Percentiles rank a stretch among this genome's conserved stretches.
These are phyloP conservation scores for Fusarium devonianum DNA, from an alignment of 2,329 filamentous ascomycete genomes.

Conservation along the genomic window DNA sequence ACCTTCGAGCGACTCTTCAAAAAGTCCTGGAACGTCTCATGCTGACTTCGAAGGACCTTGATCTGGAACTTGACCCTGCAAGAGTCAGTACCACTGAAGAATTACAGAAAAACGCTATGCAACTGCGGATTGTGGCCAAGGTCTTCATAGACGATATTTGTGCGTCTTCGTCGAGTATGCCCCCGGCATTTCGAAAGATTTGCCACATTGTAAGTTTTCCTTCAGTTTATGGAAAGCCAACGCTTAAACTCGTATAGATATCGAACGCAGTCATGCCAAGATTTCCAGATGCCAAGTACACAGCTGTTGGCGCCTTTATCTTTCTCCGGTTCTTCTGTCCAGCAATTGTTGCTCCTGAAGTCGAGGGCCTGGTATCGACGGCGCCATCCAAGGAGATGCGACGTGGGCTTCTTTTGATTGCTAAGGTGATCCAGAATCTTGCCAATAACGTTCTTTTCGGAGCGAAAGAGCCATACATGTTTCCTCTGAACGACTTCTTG, in stretches of 20 bases:
- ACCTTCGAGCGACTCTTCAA: constrained; percentile 69
- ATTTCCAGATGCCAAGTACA: constrained; percentile 75
- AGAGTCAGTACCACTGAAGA: constrained; percentile 67
- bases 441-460: constrained; percentile 77
- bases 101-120: constrained; percentile 69
- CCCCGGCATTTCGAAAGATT: constrained; percentile 69
- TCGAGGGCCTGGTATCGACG: constrained; percentile 67
- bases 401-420: constrained; percentile 71
- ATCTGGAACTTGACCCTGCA: constrained; percentile 72
- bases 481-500: constrained; percentile 72
- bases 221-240: not conserved
- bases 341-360: constrained; percentile 74
- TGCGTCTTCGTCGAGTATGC: constrained; percentile 67
- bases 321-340: constrained; percentile 77
- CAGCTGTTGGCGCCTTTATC: constrained; percentile 74
- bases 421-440: constrained; percentile 75
- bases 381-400: constrained; percentile 73
- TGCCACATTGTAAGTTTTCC: constrained; percentile 65
- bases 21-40: constrained; percentile 72
- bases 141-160: constrained; percentile 77
- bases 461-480: constrained; percentile 77
- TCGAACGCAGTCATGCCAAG: constrained; percentile 67
- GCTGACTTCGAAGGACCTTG: constrained; percentile 70
- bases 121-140: constrained; percentile 71
- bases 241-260: constrained; percentile 52